Percentiles rank a stretch among this genome's conserved stretches.
These are phyloP conservation scores for Cytospora paraplurivora DNA, from an alignment of 2,329 filamentous ascomycete genomes.

Conservation along the genomic window DNA sequence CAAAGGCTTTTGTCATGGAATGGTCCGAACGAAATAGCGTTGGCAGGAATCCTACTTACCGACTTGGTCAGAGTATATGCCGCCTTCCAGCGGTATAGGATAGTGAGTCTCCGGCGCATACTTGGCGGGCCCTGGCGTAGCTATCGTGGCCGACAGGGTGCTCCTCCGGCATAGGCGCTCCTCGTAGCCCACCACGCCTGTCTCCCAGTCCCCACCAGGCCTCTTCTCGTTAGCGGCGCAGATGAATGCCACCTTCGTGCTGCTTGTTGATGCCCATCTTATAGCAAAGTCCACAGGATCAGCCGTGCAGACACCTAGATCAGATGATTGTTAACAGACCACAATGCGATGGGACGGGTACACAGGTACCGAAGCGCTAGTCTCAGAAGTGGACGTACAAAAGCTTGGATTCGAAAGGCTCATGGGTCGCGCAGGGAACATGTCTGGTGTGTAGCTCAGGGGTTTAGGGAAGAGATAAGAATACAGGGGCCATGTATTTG, in stretches of 20 bases:
- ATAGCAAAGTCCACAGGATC: conserved; percentile 65
- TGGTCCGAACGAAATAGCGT: conserved; percentile 3
- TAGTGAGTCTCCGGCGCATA: conserved; percentile 56
- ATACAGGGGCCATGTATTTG: conserved; percentile 55
- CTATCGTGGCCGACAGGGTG: conserved; percentile 70
- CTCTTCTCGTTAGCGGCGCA: conserved; percentile 76
- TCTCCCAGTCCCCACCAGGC: conserved; percentile 78
- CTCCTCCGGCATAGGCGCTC: conserved; percentile 75
- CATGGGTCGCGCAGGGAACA: conserved; percentile 40
- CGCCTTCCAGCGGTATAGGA: conserved; percentile 69
- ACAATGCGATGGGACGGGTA: conserved; percentile 29
- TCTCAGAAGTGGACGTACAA: conserved; percentile 35
- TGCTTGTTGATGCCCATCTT: conserved; percentile 52
- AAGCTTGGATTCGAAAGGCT: conserved; percentile 48
- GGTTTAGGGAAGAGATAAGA: conserved; percentile 61
- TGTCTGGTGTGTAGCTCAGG: conserved; percentile 46
- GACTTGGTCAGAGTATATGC: conserved; percentile 70
- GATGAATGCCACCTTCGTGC: conserved; percentile 61
- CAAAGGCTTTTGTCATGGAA: not conserved
- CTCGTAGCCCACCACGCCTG: conserved; percentile 62
- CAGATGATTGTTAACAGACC: conserved; percentile 19
- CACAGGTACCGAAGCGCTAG: conserved; percentile 4
- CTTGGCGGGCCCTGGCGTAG: conserved; percentile 58
- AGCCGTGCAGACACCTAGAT: conserved; percentile 51
- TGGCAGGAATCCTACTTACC: conserved; percentile 45